Evolutionary conservation across 2,329 filamentous ascomycete genomes (phyloP).

Genomic region (Neoarthrinium moseri): DNA sequence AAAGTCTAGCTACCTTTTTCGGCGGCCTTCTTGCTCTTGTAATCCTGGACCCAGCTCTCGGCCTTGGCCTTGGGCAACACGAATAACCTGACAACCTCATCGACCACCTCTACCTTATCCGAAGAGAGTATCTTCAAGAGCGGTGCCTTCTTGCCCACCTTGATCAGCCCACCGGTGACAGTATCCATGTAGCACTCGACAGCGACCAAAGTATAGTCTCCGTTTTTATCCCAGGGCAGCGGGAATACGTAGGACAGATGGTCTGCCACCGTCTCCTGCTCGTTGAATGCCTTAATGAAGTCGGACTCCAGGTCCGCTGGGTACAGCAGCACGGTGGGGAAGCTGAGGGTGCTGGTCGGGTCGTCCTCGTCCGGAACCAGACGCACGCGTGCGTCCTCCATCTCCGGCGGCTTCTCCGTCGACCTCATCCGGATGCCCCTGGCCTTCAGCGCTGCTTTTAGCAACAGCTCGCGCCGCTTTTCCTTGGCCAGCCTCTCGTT

Average conservation of each 20-base stretch:
- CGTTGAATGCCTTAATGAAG: slow-evolving; percentile 84
- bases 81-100: slow-evolving; percentile 80
- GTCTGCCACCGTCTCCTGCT: slow-evolving; percentile 71
- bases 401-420: slow-evolving; percentile 74
- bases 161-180: slow-evolving; percentile 73
- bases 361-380: slow-evolving; percentile 74
- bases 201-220: slow-evolving; percentile 61
- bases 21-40: slow-evolving; percentile 70
- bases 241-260: slow-evolving; percentile 87
- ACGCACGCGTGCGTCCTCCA: slow-evolving; percentile 76
- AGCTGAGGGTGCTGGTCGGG: slow-evolving; percentile 66
- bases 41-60: slow-evolving; percentile 76
- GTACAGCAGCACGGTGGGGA: slow-evolving; percentile 84
- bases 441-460: slow-evolving; percentile 65
- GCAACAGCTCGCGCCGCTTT: slow-evolving; percentile 56
- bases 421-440: slow-evolving; percentile 67
- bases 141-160: slow-evolving; percentile 81
- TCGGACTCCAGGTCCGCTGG: slow-evolving; percentile 80
- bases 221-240: slow-evolving; percentile 75
- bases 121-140: slow-evolving; percentile 72
- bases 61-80: slow-evolving; percentile 73
- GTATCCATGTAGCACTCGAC: slow-evolving; percentile 95
- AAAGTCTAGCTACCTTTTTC: slow-evolving; percentile 32
- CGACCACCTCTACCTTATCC: slow-evolving; percentile 82
- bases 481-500: slow-evolving; percentile 53